Evolutionary conservation across 306 rosid species (phyloP).

Genomic region (Ormosia emarginata): DNA sequence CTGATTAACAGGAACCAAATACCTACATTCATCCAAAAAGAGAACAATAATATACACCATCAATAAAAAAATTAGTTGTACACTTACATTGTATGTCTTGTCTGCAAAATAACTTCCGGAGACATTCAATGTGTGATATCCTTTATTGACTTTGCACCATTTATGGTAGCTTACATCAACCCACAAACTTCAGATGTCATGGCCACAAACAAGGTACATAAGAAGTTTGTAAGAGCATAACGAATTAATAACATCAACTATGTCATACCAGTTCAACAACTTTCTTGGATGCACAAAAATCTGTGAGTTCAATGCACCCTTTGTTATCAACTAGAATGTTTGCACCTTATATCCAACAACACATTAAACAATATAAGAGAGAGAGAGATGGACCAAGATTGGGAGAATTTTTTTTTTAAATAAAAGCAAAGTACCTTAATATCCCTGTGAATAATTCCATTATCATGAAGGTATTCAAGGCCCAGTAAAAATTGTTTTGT

Average conservation of each 20-base stretch:
- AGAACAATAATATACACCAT: too few relatives aligned
- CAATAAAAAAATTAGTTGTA: background rate
- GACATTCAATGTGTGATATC: slow-evolving; percentile 99
- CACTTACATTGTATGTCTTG: slow-evolving; percentile 94
- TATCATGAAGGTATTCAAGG: slow-evolving; percentile 83
- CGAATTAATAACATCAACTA: background rate
- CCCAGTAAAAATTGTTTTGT: slow-evolving; percentile 83
- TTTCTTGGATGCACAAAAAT: slow-evolving; percentile 96
- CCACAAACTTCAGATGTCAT: slow-evolving; percentile 14
- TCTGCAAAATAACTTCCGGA: slow-evolving; percentile 93
- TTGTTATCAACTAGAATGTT: slow-evolving; percentile 95
- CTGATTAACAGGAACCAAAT: too few relatives aligned
- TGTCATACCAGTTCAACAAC: slow-evolving; percentile 84
- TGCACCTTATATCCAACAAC: slow-evolving; percentile 65
- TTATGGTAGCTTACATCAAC: slow-evolving; percentile 71
- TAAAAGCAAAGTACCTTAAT: slow-evolving; percentile 58
- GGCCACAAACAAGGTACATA: background rate
- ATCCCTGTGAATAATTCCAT: slow-evolving; percentile 90
- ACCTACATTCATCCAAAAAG: too few relatives aligned
- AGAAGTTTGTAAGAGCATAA: slow-evolving; percentile 14
- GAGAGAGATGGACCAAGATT: background rate
- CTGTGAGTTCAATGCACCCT: slow-evolving; percentile 94
- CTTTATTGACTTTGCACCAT: slow-evolving; percentile 93
- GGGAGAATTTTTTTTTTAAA: background rate
- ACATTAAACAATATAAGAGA: slow-evolving; percentile 12